Conservation (phyloP, 768 basidiomycete genomes). For the Tephrocybe sp. region DNA sequence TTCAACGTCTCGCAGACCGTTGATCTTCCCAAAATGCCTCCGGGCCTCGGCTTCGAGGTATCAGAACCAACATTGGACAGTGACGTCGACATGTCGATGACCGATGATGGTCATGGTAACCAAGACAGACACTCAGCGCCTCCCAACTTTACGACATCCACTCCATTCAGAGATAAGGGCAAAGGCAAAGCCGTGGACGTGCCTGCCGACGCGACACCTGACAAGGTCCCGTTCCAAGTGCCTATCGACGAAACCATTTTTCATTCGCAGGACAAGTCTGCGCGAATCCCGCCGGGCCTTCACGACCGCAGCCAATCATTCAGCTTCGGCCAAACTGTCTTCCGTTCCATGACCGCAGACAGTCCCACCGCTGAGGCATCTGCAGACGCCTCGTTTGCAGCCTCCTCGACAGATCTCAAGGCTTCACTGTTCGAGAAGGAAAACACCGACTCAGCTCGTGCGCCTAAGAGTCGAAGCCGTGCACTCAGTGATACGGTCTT, state of each 20-base stretch:
- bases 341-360: conserved; percentile 46
- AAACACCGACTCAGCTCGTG: conserved; percentile 20
- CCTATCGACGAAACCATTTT: conserved; percentile 45
- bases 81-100: conserved; percentile 30
- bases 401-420: conserved; percentile 33
- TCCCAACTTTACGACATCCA: conserved; percentile 39
- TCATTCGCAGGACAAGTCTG: conserved; percentile 40
- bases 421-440: conserved; percentile 25
- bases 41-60: conserved; percentile 41
- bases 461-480: conserved; percentile 45
- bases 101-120: conserved; percentile 27
- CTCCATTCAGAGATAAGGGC: conserved; percentile 40
- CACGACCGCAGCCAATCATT: conserved; percentile 70
- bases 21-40: conserved; percentile 51
- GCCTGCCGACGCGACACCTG: conserved; percentile 12
- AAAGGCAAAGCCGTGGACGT: conserved; percentile 38
- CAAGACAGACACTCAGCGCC: conserved; percentile 15
- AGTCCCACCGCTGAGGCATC: conserved; percentile 12
- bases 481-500: conserved; percentile 67
- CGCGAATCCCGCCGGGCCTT: conserved; percentile 30
- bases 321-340: conserved; percentile 64
- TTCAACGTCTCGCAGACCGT: conserved; percentile 60
- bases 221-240: conserved; percentile 18
- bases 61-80: conserved; percentile 34
- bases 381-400: conserved; percentile 24